Evolutionary conservation across 225 moss, liverwort and hornwort species (phyloP).

Genomic region (Anthoceros angustus): DNA sequence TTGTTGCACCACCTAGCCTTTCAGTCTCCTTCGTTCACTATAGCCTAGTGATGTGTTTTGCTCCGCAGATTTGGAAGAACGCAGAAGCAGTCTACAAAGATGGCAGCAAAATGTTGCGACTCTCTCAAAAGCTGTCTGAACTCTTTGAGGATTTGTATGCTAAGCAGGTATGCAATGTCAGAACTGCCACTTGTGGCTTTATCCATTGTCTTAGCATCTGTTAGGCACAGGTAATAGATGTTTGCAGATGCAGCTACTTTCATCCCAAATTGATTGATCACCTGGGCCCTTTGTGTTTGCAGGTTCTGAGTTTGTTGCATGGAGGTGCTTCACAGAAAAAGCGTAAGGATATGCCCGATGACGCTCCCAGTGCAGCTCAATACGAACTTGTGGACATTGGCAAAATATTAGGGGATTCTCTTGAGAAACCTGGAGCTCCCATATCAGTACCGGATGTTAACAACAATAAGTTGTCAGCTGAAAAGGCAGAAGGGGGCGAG

Average conservation of each 20-base stretch:
- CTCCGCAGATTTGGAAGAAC: constrained; percentile 82
- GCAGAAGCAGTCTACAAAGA: constrained; percentile 50
- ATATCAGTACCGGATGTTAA: constrained; percentile 13
- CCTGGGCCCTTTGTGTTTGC: constrained; percentile 5
- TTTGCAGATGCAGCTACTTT: too few species aligned
- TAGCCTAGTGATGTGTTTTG: not conserved
- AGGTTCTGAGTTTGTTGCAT: constrained; percentile 43
- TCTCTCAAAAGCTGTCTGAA: constrained; percentile 37
- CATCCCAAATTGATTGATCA: too few species aligned
- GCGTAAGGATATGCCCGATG: constrained; percentile 18
- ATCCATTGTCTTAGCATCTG: not conserved
- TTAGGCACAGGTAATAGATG: too few species aligned
- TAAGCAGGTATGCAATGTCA: constrained; percentile 46
- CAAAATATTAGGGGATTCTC: constrained; percentile 9
- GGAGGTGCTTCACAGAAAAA: constrained; percentile 23
- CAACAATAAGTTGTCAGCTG: constrained; percentile 11
- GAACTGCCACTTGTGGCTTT: not conserved
- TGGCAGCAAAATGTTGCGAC: constrained; percentile 49
- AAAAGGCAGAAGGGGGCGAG: constrained; percentile 48
- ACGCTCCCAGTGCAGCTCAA: not conserved
- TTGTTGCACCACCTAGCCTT: not conserved
- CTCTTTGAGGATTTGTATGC: constrained; percentile 71
- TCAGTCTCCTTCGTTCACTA: not conserved
- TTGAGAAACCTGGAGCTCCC: constrained; percentile 14
- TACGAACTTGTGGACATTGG: not conserved